Percentiles rank a stretch among this genome's conserved stretches.
phyloP scores from a whole-genome alignment of 768 basidiomycete genomes.

The Suillus plorans region DNA sequence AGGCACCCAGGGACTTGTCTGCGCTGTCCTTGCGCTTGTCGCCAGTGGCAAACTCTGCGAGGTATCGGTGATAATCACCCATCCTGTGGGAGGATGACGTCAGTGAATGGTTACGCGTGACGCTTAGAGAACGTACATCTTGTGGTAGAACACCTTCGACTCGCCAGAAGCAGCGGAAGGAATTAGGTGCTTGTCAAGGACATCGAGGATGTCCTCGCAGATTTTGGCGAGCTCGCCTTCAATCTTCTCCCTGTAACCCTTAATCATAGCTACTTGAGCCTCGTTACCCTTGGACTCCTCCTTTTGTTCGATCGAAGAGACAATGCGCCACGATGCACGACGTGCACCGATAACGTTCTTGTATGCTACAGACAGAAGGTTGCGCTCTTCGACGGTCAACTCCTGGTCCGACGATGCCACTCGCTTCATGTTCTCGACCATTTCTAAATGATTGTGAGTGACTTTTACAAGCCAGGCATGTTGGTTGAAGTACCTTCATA shows the following conservation, averaged over 20 bases:
- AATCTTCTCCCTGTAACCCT: conserved; percentile 97
- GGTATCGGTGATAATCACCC: conserved; percentile 99
- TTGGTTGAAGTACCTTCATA: conserved; percentile 74
- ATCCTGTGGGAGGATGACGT: conserved; percentile 57
- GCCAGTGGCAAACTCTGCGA: conserved; percentile 97
- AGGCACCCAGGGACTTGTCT: conserved; percentile 95
- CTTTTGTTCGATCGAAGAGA: conserved; percentile 98
- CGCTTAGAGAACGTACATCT: conserved; percentile 66
- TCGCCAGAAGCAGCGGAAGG: conserved; percentile 96
- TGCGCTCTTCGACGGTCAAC: conserved; percentile 97
- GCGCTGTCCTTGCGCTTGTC: conserved; percentile 97
- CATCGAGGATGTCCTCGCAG: conserved; percentile 97
- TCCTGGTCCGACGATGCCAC: conserved; percentile 98
- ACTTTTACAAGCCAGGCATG: background rate
- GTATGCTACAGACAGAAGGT: conserved; percentile 96
- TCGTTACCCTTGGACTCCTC: conserved; percentile 99
- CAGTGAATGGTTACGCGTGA: conserved; percentile 6
- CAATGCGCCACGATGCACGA: conserved; percentile 96
- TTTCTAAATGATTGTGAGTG: conserved; percentile 52
- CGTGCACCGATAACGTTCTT: conserved; percentile 99
- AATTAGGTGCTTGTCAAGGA: conserved; percentile 97
- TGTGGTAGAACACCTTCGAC: conserved; percentile 99
- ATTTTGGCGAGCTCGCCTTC: conserved; percentile 96
- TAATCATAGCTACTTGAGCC: conserved; percentile 95
- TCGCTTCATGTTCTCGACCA: conserved; percentile 99